Evolutionary conservation across 768 basidiomycete species (phyloP).

Genomic region (Suillus variegatus): DNA sequence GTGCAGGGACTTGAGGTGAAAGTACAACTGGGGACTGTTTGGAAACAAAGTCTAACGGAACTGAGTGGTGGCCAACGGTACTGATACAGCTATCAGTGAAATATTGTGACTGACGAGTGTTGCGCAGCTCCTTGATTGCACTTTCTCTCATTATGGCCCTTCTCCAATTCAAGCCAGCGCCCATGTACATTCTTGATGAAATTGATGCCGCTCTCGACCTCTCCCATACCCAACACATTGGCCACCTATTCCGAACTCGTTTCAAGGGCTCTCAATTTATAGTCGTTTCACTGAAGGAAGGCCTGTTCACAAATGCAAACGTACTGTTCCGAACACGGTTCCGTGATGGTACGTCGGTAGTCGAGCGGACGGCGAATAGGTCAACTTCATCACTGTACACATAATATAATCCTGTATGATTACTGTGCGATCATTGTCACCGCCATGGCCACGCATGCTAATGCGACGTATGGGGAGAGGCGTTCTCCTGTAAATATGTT

Average conservation of each 20-base stretch:
- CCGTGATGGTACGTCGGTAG: conserved; percentile 90
- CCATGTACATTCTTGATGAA: conserved; percentile 99
- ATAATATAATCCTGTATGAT: conserved; percentile 7
- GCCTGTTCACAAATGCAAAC: conserved; percentile 96
- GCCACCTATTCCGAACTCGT: conserved; percentile 93
- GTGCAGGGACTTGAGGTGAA: conserved; percentile 98
- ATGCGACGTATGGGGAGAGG: conserved; percentile 91
- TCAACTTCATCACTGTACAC: conserved; percentile 50
- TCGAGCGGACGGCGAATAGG: conserved; percentile 76
- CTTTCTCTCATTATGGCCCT: conserved; percentile 98
- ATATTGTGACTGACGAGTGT: conserved; percentile 8
- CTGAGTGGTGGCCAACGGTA: conserved; percentile 96
- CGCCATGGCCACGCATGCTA: conserved; percentile 95
- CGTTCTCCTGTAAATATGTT: conserved; percentile 69
- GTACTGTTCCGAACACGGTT: conserved; percentile 92
- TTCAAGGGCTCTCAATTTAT: conserved; percentile 99
- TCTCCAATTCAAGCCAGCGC: conserved; percentile 98
- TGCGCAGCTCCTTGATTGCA: conserved; percentile 87
- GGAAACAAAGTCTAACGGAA: conserved; percentile 98
- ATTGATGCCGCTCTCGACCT: conserved; percentile 97
- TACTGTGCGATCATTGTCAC: conserved; percentile 60
- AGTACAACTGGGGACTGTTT: conserved; percentile 89
- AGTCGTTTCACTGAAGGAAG: conserved; percentile 95
- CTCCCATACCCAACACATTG: conserved; percentile 96
- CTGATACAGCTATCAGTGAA: conserved; percentile 23